Percentiles rank a stretch among this genome's conserved stretches.
These are phyloP conservation scores for Cryoendolithus antarcticus DNA, from an alignment of 2,329 filamentous ascomycete genomes.

Conservation along the genomic window DNA sequence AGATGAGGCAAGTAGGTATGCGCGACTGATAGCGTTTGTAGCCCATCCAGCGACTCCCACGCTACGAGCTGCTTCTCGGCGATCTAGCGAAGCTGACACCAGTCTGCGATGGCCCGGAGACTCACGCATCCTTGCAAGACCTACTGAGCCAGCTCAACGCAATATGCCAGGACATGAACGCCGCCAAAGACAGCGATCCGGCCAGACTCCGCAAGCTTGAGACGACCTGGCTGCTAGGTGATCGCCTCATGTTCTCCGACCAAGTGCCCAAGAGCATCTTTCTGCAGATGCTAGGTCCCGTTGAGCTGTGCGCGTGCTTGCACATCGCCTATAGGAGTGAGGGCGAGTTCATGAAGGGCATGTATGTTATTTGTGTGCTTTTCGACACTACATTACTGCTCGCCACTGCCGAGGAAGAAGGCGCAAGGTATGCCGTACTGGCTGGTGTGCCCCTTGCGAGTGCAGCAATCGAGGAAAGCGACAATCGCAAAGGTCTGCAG, in stretches of 20 bases:
- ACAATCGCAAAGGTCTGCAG: conserved; percentile 70
- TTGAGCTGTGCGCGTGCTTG: conserved; percentile 69
- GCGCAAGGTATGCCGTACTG: conserved; percentile 58
- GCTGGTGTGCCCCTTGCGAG: conserved; percentile 59
- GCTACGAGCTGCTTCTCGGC: conserved; percentile 76
- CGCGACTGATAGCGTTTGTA: conserved; percentile 23
- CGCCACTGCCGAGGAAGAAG: conserved; percentile 52
- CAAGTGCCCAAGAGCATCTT: conserved; percentile 52
- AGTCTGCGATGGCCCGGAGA: conserved; percentile 70
- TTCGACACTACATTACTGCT: conserved; percentile 71
- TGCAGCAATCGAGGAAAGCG: conserved; percentile 55
- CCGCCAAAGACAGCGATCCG: conserved; percentile 60
- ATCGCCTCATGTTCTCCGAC: conserved; percentile 62
- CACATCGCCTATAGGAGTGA: conserved; percentile 70
- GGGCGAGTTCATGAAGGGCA: conserved; percentile 47
- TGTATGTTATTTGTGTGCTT: conserved; percentile 76
- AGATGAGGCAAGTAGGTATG: too few species aligned
- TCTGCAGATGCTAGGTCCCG: conserved; percentile 60
- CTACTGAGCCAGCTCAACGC: conserved; percentile 60
- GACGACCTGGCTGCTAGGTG: conserved; percentile 74
- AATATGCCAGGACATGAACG: conserved; percentile 68
- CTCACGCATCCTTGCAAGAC: conserved; percentile 68
- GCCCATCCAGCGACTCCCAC: conserved; percentile 87
- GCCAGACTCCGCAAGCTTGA: conserved; percentile 58
- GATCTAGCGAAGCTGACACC: conserved; percentile 76